Evolutionary conservation across 306 rosid species (phyloP).

Genomic region (Glycine latifolia): DNA sequence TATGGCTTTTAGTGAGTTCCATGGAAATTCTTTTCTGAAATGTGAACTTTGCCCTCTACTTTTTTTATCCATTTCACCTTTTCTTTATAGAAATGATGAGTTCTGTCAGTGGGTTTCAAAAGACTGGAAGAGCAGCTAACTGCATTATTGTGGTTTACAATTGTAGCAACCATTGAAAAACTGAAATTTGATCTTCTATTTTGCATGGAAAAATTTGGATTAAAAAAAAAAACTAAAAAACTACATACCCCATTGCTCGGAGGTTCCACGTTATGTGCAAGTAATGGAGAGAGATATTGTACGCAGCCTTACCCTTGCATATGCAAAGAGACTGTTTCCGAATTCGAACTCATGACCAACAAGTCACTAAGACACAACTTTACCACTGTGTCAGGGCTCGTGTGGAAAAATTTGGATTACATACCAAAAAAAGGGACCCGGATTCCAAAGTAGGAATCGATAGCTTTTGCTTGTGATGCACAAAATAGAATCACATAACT

Average conservation of each 20-base stretch:
- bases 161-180: slow-evolving; percentile 13
- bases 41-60: background rate
- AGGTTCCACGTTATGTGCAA: too few species aligned
- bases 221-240: too few species aligned
- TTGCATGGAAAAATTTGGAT: background rate
- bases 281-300: too few species aligned
- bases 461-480: slow-evolving; percentile 37
- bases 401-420: background rate
- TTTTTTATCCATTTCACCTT: background rate
- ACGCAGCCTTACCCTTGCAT: too few species aligned
- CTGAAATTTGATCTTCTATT: slow-evolving; percentile 1
- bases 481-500: slow-evolving; percentile 9
- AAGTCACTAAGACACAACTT: too few species aligned
- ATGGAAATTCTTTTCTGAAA: slow-evolving; percentile 1
- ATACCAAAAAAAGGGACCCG: background rate
- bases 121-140: too few species aligned
- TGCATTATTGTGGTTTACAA: too few species aligned
- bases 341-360: too few species aligned
- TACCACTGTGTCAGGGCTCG: too few species aligned
- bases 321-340: too few species aligned
- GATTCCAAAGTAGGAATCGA: slow-evolving; percentile 1
- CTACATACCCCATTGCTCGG: too few species aligned
- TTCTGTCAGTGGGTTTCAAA: background rate
- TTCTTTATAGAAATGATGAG: background rate
- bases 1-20: background rate